A percentile compares a stretch with the other conserved stretches of the same genome.
phyloP scores from a whole-genome alignment of 208 protist species.

The Trypanosoma vivax region DNA sequence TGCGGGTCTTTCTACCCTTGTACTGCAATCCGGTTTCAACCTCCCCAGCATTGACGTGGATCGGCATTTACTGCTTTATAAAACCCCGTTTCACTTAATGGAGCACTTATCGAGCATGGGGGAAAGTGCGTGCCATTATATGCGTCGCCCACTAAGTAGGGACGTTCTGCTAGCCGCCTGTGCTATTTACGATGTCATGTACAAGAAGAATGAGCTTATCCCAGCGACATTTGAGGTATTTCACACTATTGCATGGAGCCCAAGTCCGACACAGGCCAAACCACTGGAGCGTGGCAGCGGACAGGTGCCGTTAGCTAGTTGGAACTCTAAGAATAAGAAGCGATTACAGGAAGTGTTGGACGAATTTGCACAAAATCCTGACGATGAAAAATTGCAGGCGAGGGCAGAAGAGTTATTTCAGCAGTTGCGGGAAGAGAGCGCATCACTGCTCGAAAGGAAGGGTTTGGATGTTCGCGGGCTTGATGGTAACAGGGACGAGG shows the following conservation, averaged over 20 bases:
- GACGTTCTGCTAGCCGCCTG: constrained; percentile 70
- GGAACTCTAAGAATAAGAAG: constrained; percentile 66
- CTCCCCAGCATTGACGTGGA: constrained; percentile 90
- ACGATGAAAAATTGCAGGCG: constrained; percentile 49
- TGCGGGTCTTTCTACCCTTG: constrained; percentile 71
- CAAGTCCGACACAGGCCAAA: constrained; percentile 75
- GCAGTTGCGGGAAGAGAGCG: constrained; percentile 65
- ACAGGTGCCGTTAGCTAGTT: constrained; percentile 58
- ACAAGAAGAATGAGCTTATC: constrained; percentile 73
- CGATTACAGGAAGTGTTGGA: constrained; percentile 69
- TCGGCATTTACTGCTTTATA: constrained; percentile 78
- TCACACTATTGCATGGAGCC: constrained; percentile 86
- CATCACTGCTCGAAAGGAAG: constrained; percentile 48
- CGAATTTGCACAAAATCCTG: constrained; percentile 78
- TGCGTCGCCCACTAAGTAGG: constrained; percentile 52
- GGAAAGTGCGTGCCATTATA: constrained; percentile 75
- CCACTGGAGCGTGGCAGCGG: constrained; percentile 76
- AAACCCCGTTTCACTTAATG: constrained; percentile 88
- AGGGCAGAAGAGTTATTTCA: constrained; percentile 73
- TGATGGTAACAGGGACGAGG: constrained; percentile 52
- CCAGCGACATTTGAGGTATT: constrained; percentile 90
- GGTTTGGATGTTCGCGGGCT: constrained; percentile 49
- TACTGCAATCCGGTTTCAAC: constrained; percentile 82
- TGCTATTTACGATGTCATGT: constrained; percentile 82
- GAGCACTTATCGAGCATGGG: constrained; percentile 86